These are phyloP conservation scores for Ceratocystis variospora DNA, from an alignment of 2,329 filamentous ascomycete species.

Conservation along the genomic window DNA sequence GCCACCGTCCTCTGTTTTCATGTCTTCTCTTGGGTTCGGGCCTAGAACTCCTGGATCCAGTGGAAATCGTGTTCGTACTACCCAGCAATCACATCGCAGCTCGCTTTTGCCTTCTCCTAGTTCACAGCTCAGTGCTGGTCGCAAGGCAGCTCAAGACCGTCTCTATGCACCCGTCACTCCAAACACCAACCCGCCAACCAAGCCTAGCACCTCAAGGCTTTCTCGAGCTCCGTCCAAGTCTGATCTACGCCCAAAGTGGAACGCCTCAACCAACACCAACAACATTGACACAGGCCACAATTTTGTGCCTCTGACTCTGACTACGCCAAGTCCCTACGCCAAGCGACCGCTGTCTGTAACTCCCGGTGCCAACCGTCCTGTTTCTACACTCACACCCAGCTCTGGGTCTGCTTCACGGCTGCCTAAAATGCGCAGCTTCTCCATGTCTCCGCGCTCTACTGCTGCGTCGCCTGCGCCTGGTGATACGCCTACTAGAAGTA, in stretches of 20 bases:
- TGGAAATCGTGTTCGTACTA: conserved; percentile 33
- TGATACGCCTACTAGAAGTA: conserved; percentile 33
- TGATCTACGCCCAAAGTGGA: conserved; percentile 58
- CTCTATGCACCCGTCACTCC: conserved; percentile 32
- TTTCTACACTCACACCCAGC: conserved; percentile 30
- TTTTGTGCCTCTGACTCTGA: conserved; percentile 48
- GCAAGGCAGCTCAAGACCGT: conserved; percentile 32
- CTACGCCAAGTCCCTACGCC: conserved; percentile 45
- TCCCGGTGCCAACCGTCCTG: conserved; percentile 29
- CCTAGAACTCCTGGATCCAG: conserved; percentile 33
- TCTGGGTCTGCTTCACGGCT: conserved; percentile 31
- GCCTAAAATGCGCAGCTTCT: conserved; percentile 36
- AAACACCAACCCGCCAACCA: not conserved
- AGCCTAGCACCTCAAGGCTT: conserved; percentile 21
- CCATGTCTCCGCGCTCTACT: conserved; percentile 29
- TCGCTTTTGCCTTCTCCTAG: conserved; percentile 36
- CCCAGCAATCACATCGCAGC: conserved; percentile 34
- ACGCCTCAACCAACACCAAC: conserved; percentile 47
- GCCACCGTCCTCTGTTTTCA: conserved; percentile 47
- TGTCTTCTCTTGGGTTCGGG: conserved; percentile 40
- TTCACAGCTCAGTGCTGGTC: conserved; percentile 26
- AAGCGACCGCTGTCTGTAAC: conserved; percentile 32
- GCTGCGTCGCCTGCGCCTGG: conserved; percentile 36
- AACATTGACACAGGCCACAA: conserved; percentile 54
- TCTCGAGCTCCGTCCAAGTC: conserved; percentile 35